Evolutionary conservation across 106 monocot genomes (phyloP).

Genomic region (Phalaenopsis aphrodite): DNA sequence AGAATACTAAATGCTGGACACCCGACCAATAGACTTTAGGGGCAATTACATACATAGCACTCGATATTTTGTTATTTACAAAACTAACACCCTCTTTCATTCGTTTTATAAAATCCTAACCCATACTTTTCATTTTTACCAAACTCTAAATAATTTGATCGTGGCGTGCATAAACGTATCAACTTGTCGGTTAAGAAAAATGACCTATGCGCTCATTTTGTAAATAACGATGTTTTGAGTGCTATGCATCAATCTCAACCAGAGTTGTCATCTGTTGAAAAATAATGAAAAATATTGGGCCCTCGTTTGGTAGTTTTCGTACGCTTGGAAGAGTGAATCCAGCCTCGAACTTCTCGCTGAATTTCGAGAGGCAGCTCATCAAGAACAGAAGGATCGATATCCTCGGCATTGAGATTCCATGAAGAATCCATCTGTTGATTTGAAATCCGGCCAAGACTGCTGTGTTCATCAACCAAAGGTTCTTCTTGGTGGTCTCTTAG

Average conservation of each 20-base stretch:
- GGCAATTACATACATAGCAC: too few relatives aligned
- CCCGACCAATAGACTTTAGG: not conserved
- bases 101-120: too few relatives aligned
- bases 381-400: slow-evolving; percentile 70
- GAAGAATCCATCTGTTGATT: slow-evolving; percentile 4
- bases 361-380: slow-evolving; percentile 82
- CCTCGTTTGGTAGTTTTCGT: slow-evolving; percentile 29
- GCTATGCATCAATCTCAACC: too few relatives aligned
- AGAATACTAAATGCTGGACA: too few relatives aligned
- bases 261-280: slow-evolving; percentile 3
- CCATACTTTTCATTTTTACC: too few relatives aligned
- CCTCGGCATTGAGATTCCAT: slow-evolving; percentile 51
- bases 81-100: too few relatives aligned
- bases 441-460: not conserved
- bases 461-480: not conserved
- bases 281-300: slow-evolving; percentile 53
- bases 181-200: too few relatives aligned
- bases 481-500: not conserved
- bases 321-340: slow-evolving; percentile 54
- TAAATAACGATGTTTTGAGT: too few relatives aligned
- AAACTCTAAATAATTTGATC: too few relatives aligned
- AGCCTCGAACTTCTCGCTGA: slow-evolving; percentile 61
- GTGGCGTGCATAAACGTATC: too few relatives aligned
- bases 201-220: too few relatives aligned
- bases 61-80: too few relatives aligned